Evolutionary conservation across 2,329 filamentous ascomycete species (phyloP).

Genomic region (Diaporthe humulicola): DNA sequence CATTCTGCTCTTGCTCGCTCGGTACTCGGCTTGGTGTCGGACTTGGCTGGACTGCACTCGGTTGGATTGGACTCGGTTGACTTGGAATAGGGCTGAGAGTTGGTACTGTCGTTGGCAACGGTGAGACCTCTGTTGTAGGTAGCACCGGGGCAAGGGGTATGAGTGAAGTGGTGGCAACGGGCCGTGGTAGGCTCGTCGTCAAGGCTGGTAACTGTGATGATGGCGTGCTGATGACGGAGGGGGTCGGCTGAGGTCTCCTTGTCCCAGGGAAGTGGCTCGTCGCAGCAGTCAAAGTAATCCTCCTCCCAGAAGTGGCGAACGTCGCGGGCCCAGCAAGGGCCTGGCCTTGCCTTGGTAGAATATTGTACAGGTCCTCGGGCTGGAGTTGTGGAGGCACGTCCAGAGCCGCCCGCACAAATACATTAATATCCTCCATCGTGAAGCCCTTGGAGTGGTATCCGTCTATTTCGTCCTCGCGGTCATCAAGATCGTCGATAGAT

Average conservation of each 20-base stretch:
- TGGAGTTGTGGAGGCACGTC: background rate
- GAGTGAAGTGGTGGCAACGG: background rate
- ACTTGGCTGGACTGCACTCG: conserved; percentile 3
- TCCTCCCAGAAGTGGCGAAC: conserved; percentile 17
- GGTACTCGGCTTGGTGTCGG: conserved; percentile 1
- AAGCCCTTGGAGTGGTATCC: background rate
- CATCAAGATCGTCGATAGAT: conserved; percentile 4
- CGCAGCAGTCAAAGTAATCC: conserved; percentile 17
- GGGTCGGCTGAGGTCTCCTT: background rate
- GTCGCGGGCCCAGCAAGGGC: background rate
- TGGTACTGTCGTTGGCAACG: background rate
- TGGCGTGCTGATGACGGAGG: background rate
- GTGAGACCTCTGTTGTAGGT: background rate
- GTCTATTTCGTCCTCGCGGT: background rate
- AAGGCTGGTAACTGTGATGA: background rate
- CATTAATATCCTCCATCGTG: conserved; percentile 16
- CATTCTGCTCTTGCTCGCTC: conserved; percentile 12
- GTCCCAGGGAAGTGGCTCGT: conserved; percentile 14
- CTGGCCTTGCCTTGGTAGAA: conserved; percentile 19
- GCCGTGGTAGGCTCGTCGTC: conserved; percentile 24
- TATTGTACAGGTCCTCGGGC: background rate
- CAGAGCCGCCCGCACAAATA: background rate
- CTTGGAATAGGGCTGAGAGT: conserved; percentile 1
- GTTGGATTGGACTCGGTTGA: conserved; percentile 12
- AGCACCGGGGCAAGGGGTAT: background rate